A percentile compares a stretch with the other conserved stretches of the same genome.
Evolutionary conservation across 225 moss, liverwort and hornwort species (phyloP).

Genomic region (Marchantia polymorpha): DNA sequence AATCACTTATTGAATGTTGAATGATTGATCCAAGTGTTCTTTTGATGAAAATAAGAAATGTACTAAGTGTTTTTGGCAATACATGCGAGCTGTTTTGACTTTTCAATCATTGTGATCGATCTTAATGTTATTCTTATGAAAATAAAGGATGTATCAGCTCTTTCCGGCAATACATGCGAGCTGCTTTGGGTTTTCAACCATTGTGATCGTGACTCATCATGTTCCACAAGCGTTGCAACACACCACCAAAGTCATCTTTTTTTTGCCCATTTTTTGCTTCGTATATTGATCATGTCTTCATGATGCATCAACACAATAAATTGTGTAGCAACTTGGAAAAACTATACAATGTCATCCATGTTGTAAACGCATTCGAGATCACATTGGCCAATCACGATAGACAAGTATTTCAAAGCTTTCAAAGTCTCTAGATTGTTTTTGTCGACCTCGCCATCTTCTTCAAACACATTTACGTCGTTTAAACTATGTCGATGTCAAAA

Average conservation of each 20-base stretch:
- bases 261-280: background rate
- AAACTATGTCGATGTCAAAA: background rate
- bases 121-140: background rate
- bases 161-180: background rate
- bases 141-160: background rate
- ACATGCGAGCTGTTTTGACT: background rate
- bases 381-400: background rate
- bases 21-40: background rate
- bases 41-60: background rate
- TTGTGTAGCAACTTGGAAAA: background rate
- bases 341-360: background rate
- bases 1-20: background rate
- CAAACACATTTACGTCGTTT: background rate
- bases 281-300: background rate
- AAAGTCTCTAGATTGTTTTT: conserved; percentile 1
- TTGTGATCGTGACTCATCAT: background rate
- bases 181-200: too few relatives aligned
- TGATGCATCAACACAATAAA: background rate
- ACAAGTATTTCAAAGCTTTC: background rate
- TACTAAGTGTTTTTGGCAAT: background rate
- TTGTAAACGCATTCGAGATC: background rate
- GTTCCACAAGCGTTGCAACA: background rate
- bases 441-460: background rate
- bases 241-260: background rate
- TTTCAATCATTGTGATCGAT: too few relatives aligned